These are phyloP conservation scores for Diaporthe batatas DNA, from an alignment of 2,329 filamentous ascomycete genomes.

Conservation along the genomic window DNA sequence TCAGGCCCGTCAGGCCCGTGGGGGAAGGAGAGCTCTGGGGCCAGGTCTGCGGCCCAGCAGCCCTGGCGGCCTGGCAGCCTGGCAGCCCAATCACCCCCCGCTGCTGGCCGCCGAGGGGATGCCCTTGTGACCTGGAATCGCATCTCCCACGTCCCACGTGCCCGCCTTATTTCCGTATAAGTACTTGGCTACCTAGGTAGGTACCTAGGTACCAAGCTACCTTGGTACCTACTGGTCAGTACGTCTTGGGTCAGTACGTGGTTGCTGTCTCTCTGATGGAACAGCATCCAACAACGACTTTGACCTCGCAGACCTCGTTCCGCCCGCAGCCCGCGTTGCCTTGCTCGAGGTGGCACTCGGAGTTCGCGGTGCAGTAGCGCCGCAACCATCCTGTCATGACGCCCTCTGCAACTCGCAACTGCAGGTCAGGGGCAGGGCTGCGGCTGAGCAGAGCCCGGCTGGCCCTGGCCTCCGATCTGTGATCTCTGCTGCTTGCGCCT, in stretches of 20 bases:
- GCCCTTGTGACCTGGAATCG: not conserved
- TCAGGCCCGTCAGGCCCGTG: too few relatives aligned
- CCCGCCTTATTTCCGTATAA: conserved; percentile 5
- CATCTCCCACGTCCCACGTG: not conserved
- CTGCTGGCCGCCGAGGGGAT: not conserved
- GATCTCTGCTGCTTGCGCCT: not conserved
- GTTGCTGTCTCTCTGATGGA: too few relatives aligned
- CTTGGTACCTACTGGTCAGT: too few relatives aligned
- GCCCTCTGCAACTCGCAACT: not conserved
- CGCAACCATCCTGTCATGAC: conserved; percentile 19
- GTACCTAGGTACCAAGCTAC: too few relatives aligned
- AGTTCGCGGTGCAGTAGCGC: conserved; percentile 33
- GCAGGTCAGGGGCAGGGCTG: conserved; percentile 17
- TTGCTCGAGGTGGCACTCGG: conserved; percentile 23
- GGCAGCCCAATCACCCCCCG: conserved; percentile 11
- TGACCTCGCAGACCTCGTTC: not conserved
- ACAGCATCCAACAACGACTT: not conserved
- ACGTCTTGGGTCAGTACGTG: too few relatives aligned
- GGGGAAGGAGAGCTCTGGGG: too few relatives aligned
- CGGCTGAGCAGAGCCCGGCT: conserved; percentile 6
- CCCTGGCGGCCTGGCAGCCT: too few relatives aligned
- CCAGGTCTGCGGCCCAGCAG: too few relatives aligned
- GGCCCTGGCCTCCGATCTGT: not conserved
- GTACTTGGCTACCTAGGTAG: too few relatives aligned
- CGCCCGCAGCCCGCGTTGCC: conserved; percentile 12